Base-by-base conservation (phyloP, 2,329 filamentous ascomycete genomes). In the Ciborinia camelliae region DNA sequence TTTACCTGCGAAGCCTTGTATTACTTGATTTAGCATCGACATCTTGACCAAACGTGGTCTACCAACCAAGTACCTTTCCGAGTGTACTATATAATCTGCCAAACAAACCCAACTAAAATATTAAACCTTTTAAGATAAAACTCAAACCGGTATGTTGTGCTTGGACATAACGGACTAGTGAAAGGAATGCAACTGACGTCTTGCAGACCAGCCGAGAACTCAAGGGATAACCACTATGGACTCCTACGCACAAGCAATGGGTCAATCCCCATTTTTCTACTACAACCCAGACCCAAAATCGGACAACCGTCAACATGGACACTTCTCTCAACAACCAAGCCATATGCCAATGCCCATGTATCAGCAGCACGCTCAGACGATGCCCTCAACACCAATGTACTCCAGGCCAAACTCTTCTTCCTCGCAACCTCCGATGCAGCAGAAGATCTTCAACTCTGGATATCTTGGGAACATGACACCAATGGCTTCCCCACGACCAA, bases 241-340 rank as follows among this genome's bases (percentile, higher is more conserved):
- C 66, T 71, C 71, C 69, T 74, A 74, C 47, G 64, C 78, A 73
- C 86, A 84, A 77, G 77, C 83, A 73, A 86, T 90, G 82, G 86
- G 84, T 67, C 89, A 90, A 79, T 85, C 88, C 70, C 82, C 90
- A 66, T 96, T 92, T 82, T 93, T 90, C 84, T 95, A 93, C 83
- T 96, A 94, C 81, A 89, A 86, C 73, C 87, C 90, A 70, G 90
- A 95, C 72, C 83, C 88, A 69, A 87, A 86, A 76, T 81, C 86
- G 68, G 89, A 92, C 76, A 84, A 84, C 73, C 84, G 88, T 74
- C 89, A 90, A 75, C 89, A 93, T 78, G 86, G 86, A 63, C 88
- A 91, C 78, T 93, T 92, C 81, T 85, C 87, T 69, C 84, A 86
- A 67, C 82, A 84, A 65, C 83, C 80, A 76, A 79, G 62, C 52